Evolutionary conservation across 352 stramenopile species (phyloP).

Genomic region (Discostella stelligera): DNA sequence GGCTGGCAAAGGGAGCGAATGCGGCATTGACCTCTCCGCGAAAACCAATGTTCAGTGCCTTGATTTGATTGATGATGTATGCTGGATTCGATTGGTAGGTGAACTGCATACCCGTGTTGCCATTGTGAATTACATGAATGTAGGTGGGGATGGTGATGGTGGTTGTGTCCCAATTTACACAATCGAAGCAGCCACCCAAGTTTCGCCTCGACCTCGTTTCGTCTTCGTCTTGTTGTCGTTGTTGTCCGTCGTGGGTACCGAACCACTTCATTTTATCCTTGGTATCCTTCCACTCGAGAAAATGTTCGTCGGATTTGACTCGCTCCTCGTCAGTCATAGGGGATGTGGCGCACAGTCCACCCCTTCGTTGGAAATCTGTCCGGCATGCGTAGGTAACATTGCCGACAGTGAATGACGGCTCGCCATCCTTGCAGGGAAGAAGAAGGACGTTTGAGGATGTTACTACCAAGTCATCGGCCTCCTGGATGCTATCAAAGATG

Average conservation of each 20-base stretch:
- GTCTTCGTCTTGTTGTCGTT: no score
- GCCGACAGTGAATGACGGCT: constrained; percentile 1
- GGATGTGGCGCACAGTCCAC: not conserved
- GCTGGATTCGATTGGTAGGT: not conserved
- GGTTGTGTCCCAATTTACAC: constrained; percentile 8
- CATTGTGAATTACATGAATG: constrained; percentile 15
- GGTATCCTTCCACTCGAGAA: not conserved
- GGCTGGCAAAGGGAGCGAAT: not conserved
- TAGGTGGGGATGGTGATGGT: constrained; percentile 17
- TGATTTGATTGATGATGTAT: constrained; percentile 13
- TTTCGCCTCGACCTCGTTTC: not conserved
- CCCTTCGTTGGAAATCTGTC: not conserved
- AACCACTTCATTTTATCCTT: not conserved
- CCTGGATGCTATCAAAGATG: not conserved
- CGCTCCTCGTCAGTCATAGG: not conserved
- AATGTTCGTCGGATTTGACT: not conserved
- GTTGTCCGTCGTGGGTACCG: no score
- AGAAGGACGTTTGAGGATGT: not conserved
- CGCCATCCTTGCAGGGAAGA: constrained; percentile 3
- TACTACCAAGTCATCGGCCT: no score
- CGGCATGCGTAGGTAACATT: not conserved
- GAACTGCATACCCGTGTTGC: not conserved
- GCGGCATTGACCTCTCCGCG: not conserved
- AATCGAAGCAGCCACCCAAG: constrained; percentile 10
- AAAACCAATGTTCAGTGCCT: constrained; percentile 15